Conservation (phyloP, 805 yeast species). For the Isabelozyma rhagii region DNA sequence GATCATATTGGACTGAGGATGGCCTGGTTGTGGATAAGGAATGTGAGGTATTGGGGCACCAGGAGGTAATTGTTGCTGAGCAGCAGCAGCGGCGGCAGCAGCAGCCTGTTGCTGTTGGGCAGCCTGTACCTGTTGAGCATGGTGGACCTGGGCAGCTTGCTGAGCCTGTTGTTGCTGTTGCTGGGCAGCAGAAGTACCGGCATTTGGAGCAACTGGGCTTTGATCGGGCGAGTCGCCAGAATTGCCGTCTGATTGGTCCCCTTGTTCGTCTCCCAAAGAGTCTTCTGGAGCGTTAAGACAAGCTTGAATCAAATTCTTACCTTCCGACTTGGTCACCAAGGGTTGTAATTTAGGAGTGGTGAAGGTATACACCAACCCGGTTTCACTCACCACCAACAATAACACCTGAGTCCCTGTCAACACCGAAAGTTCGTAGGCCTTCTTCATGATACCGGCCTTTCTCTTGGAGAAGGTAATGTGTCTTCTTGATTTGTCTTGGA, state of each 20-base stretch:
- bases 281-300: conserved; percentile 97
- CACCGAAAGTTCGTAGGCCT: conserved; percentile 96
- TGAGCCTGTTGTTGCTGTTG: conserved; percentile 21
- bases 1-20: conserved; percentile 37
- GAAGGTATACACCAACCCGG: conserved; percentile 97
- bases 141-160: conserved; percentile 8
- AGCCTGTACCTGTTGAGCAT: conserved; percentile 7
- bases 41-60: conserved; percentile 42
- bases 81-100: conserved; percentile 18
- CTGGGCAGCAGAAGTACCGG: conserved; percentile 17
- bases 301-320: conserved; percentile 93
- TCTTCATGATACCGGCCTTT: conserved; percentile 98
- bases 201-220: conserved; percentile 29
- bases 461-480: conserved; percentile 97
- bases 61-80: conserved; percentile 36
- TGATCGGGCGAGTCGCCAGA: conserved; percentile 40
- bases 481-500: conserved; percentile 95
- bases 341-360: conserved; percentile 99
- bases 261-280: conserved; percentile 62
- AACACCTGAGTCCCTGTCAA: conserved; percentile 97
- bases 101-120: conserved; percentile 17
- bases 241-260: conserved; percentile 48
- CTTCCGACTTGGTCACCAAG: conserved; percentile 94
- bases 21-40: conserved; percentile 42
- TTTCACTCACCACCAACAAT: conserved; percentile 90